Conservation (phyloP, 2,329 filamentous ascomycete species). For the Bisporella sp. region DNA sequence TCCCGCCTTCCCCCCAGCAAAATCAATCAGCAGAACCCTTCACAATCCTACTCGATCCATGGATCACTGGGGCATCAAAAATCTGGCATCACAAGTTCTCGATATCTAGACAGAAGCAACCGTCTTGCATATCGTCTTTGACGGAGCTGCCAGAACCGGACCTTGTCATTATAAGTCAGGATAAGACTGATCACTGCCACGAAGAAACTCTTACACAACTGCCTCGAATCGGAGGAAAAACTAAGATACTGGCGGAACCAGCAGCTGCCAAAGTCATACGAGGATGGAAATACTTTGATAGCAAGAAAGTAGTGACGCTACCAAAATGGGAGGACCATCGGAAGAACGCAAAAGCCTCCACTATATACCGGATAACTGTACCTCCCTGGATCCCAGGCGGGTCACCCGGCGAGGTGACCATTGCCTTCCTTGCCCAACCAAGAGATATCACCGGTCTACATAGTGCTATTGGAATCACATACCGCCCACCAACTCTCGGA, state of each 20-base stretch:
- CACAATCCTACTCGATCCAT: slow-evolving; percentile 66
- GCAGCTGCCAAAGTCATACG: slow-evolving; percentile 57
- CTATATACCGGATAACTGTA: slow-evolving; percentile 39
- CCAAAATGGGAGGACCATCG: slow-evolving; percentile 39
- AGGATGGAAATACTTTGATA: slow-evolving; percentile 62
- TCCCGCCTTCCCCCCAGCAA: slow-evolving; percentile 23
- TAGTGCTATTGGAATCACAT: slow-evolving; percentile 65
- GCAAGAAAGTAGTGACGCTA: slow-evolving; percentile 38
- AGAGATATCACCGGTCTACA: slow-evolving; percentile 54
- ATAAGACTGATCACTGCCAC: slow-evolving; percentile 65
- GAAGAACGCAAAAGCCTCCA: slow-evolving; percentile 19
- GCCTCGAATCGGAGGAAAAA: slow-evolving; percentile 42
- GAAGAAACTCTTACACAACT: slow-evolving; percentile 61
- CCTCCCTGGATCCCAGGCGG: slow-evolving; percentile 45
- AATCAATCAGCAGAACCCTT: slow-evolving; percentile 42
- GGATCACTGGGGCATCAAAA: slow-evolving; percentile 54
- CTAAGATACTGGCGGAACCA: slow-evolving; percentile 60
- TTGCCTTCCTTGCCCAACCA: slow-evolving; percentile 58
- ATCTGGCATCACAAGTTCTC: slow-evolving; percentile 56
- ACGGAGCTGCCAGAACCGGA: slow-evolving; percentile 46
- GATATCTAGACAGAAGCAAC: slow-evolving; percentile 46
- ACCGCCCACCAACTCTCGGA: slow-evolving; percentile 38
- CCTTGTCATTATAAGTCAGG: slow-evolving; percentile 51
- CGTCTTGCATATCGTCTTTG: slow-evolving; percentile 50
- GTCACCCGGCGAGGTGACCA: slow-evolving; percentile 58